Conservation (phyloP, 2,329 filamentous ascomycete genomes). For the Fusarium brachygibbosum region DNA sequence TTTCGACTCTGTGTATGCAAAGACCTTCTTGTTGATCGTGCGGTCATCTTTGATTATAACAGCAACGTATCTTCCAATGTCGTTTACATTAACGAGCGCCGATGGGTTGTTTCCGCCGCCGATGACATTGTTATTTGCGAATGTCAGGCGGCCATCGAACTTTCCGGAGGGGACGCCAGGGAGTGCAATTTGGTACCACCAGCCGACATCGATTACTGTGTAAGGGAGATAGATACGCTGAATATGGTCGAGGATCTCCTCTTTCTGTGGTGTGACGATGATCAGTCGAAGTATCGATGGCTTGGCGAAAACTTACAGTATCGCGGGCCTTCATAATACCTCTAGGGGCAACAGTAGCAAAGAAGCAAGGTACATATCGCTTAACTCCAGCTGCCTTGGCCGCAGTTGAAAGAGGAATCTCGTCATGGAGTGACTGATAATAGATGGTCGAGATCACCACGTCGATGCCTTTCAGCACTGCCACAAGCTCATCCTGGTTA, state of each 20-base stretch:
- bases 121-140: conserved; percentile 17
- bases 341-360: conserved; percentile 60
- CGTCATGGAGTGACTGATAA: conserved; percentile 57
- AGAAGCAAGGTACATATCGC: conserved; percentile 66
- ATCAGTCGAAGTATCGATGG: neutral
- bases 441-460: conserved; percentile 56
- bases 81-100: neutral
- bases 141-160: neutral
- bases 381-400: conserved; percentile 63
- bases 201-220: conserved; percentile 52
- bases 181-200: conserved; percentile 21
- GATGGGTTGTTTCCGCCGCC: neutral
- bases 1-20: conserved; percentile 11
- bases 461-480: conserved; percentile 58
- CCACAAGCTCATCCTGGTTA: conserved; percentile 57
- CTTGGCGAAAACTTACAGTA: neutral
- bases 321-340: conserved; percentile 49
- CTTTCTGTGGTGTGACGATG: conserved; percentile 54
- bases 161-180: conserved; percentile 17
- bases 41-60: conserved; percentile 2
- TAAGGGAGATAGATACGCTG: conserved; percentile 63
- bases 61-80: conserved; percentile 18
- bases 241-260: conserved; percentile 64
- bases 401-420: conserved; percentile 62
- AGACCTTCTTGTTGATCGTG: conserved; percentile 16